Evolutionary conservation across 2,329 filamentous ascomycete genomes (phyloP), one percentile per base, ranked within the genome.

Genomic region (Triangularia setosa): DNA sequence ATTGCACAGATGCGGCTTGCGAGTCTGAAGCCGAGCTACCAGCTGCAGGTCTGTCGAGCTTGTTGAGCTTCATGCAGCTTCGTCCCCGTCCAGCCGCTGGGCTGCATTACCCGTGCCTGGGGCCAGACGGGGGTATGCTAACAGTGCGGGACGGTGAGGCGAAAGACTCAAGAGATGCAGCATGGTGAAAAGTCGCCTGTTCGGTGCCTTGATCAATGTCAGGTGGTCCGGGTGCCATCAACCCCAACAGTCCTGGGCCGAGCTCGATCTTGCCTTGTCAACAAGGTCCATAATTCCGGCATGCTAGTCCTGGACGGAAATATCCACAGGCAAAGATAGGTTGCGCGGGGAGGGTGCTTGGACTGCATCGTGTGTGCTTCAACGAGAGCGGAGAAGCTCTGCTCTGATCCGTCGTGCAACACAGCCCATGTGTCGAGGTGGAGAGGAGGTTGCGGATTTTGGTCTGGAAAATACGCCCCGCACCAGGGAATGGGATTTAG

Each of bases 1-100:
- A n/a, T 25, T 44, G 58, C 62, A 44, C 63, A 58, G 63, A 62
- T 62, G 60, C 63, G 56, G 60, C n/a, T 58, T 57, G 44, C 28
- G 55, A 60, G 58, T 58, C 58, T 61, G 58, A 58, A 58, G 59
- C 59, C 58, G 53, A 30, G 58, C 27, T 58, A 58, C 28, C 48
- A 64, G 58, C 63, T 64, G 54, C 54, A 35, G 58, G 58, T 35
- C 33, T 24, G 35, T 52, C 27, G 28, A 64, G 54, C 63, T 54
- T 33, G 53, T 59, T 56, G 59, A 54, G 35, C 59, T 52, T 54
- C 44, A 54, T 48, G 40, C 40, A 48, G 40, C 52, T 25, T 55
- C 52, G 25, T 62, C 59, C 63, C 28, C 44, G 55, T 59, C 59
- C 63, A 35, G 58, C 54, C 58, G 35, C 30, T 54, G 21, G 14